Base-by-base conservation (phyloP, 768 basidiomycete genomes). In the Sporobolomyces pararoseus region DNA sequence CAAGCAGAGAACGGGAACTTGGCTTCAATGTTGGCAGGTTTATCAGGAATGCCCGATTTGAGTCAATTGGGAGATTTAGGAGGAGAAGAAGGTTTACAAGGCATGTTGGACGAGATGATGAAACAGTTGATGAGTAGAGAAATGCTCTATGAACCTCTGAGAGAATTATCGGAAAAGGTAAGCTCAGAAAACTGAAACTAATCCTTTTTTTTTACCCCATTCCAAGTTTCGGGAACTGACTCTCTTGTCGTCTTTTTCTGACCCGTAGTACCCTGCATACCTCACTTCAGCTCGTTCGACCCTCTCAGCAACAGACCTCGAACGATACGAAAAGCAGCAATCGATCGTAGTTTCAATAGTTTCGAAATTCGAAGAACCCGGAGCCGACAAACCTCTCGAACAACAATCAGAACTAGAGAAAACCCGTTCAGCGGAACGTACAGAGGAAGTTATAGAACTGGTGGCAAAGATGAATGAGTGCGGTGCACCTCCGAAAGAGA, bases 401-500 rank as follows among this genome's bases (percentile, higher is more conserved):
- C 16, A 61, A 32, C 9, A 27, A 29, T 9, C 53, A 10, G 16
- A 47, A 0, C 34, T 39, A n/a, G 68, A 73, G 47, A 68, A 62
- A 54, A 51, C 34, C 37, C 21, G 39, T n/a, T 53, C 88, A 71
- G 74, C 80, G 3, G 80, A 81, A 71, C 79, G 80, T 52, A 81
- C 80, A 51, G 81, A 81, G 61, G 79, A 81, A 65, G 80, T 93
- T 29, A 82, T 88, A 6, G 83, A 83, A 42, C 82, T 91, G 42
- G 91, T 94, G 88, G 84, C 83, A 69, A 86, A 91, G 89, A 86
- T 93, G 84, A 90, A 93, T 83, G 81, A 82, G 4, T 83, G 86
- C 64, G 90, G 91, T 9, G 84, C 87, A 5, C 91, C 90, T 0
- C 91, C 91, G 3, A 76, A 84, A 25, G 89, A 90, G 75, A 84